These are phyloP conservation scores for Tulasnella sp. DNA, from an alignment of 768 basidiomycete species.

Conservation along the genomic window DNA sequence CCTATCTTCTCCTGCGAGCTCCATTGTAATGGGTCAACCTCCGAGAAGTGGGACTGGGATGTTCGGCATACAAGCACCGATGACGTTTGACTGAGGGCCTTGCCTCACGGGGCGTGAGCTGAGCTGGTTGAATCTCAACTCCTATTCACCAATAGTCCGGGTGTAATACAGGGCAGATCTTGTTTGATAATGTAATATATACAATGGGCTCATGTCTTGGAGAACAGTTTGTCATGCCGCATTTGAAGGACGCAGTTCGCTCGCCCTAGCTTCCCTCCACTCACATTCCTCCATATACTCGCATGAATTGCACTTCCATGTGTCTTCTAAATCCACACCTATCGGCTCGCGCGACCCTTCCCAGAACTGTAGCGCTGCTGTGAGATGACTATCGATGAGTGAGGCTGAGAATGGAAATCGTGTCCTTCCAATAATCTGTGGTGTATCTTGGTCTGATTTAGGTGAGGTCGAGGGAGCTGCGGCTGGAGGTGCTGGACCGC, in stretches of 20 bases:
- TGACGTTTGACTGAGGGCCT: background rate
- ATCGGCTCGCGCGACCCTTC: constrained; percentile 25
- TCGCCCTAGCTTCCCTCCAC: constrained; percentile 26
- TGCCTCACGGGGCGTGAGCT: too few species aligned
- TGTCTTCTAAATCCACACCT: constrained; percentile 26
- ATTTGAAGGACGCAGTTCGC: background rate
- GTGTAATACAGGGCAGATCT: too few species aligned
- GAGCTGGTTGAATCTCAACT: too few species aligned
- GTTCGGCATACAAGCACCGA: constrained; percentile 66
- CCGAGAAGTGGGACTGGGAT: constrained; percentile 88
- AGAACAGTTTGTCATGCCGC: too few species aligned
- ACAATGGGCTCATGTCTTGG: too few species aligned
- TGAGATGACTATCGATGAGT: constrained; percentile 23
- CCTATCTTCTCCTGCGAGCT: constrained; percentile 78
- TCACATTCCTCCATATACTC: constrained; percentile 32
- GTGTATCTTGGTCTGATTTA: background rate
- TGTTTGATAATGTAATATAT: too few species aligned
- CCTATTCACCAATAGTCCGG: too few species aligned
- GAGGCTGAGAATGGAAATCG: constrained; percentile 25
- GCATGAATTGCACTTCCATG: constrained; percentile 28
- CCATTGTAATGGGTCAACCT: constrained; percentile 82
- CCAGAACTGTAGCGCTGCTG: constrained; percentile 27
- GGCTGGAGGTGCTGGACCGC: too few species aligned
- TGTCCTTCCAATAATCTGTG: constrained; percentile 25
- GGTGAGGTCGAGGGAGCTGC: background rate